These are phyloP conservation scores for thale cress (Arabidopsis thaliana) DNA, from an alignment of 345 rosid genomes.

Conservation along the genomic window DNA sequence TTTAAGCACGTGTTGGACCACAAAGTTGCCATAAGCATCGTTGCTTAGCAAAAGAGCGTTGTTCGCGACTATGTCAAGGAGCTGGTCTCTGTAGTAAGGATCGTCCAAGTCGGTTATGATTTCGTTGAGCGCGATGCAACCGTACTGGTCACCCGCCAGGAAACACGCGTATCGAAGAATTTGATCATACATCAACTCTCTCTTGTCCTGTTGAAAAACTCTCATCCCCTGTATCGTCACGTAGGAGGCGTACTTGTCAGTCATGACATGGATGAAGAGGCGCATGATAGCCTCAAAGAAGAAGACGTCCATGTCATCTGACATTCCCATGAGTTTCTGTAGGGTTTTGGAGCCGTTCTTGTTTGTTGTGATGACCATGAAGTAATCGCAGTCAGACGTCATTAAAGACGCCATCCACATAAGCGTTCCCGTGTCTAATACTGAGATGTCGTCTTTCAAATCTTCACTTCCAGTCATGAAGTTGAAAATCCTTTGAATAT, in stretches of 20 bases:
- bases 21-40: conserved; percentile 27
- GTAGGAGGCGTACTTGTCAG: conserved; percentile 1
- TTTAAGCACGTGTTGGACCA: conserved; percentile 27
- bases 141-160: conserved; percentile 12
- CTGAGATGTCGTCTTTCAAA: not conserved
- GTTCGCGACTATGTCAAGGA: not conserved
- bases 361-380: conserved; percentile 18
- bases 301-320: conserved; percentile 13
- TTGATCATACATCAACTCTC: not conserved
- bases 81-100: not conserved
- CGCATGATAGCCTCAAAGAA: not conserved
- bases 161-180: not conserved
- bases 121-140: conserved; percentile 24
- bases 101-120: conserved; percentile 11
- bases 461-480: conserved; percentile 17
- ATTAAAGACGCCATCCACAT: not conserved
- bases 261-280: conserved; percentile 12
- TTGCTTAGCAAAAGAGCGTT: conserved; percentile 20
- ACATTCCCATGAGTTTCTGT: not conserved
- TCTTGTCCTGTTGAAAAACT: conserved; percentile 6
- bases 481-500: not conserved
- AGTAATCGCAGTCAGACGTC: conserved; percentile 12
- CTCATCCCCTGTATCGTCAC: conserved; percentile 3
- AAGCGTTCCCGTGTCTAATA: not conserved
- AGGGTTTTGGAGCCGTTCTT: conserved; percentile 26